Evolutionary conservation across 192 early-diverging fungal genomes (phyloP), one percentile per base, ranked within the genome.

Genomic region (Fimicolochytrium jonesii): DNA sequence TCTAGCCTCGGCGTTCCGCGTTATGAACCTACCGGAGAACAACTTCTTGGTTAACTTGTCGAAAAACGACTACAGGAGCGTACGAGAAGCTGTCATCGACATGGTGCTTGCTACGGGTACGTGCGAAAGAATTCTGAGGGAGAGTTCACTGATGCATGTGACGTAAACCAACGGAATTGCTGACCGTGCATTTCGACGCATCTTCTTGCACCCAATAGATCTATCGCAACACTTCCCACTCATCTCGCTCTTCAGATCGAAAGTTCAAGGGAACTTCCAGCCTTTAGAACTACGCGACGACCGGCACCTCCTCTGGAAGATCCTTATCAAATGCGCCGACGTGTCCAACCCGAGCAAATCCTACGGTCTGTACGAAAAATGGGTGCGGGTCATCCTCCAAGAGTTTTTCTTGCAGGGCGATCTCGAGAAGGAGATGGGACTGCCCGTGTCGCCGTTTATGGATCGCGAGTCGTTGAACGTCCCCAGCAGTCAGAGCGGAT

Each of bases 281-380:
- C 73, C 69, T 2, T 53, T 72, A 47, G 78, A 76, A 49, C 64
- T 13, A 39, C 47, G 68, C 15, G 73, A 80, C 46, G 78, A 83
- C 68, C 52, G 72, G 30, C 57, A 58, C 45, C 57, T 83, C 13
- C 61, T 83, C 26, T 70, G 61, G 60, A 72, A 77, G 33, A 79
- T 84, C 47, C 53, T 77, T 11, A 79, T 84, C 49, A 84, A 84
- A 60, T 80, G 76, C 55, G 66, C 81, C 6, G 81, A 84, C 53
- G 74, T 84, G 15, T 73, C 69, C 35, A 84, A 84, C 51, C 79
- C 77, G 6, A 68, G 79, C 17, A 82, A 82, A 56, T 58, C 59
- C 22, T 62, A 64, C 61, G 2, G 52, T 2, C 59, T 84, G 18
- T 76, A 72, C 54, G 59, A 67, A 23, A 45, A 41, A 11, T 84